Conservation (phyloP, 345 rosid species). For the Melaleuca alternifolia region DNA sequence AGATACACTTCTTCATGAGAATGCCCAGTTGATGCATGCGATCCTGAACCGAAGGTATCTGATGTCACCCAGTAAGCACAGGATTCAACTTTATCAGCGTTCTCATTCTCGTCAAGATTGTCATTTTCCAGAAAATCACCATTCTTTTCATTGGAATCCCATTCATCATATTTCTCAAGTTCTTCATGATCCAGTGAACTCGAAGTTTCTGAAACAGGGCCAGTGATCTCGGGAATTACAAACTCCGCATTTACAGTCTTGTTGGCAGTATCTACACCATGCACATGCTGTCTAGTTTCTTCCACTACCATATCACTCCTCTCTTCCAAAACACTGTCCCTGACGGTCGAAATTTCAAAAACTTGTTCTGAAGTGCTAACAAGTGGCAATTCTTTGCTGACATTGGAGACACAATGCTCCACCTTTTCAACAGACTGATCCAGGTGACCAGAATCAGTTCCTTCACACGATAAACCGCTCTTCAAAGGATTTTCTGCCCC, state of each 20-base stretch:
- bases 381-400: not conserved
- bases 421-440: not conserved
- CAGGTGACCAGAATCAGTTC: not conserved
- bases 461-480: not conserved
- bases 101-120: slow-evolving; percentile 18
- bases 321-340: not conserved
- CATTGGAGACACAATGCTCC: slow-evolving; percentile 1
- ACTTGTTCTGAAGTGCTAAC: slow-evolving; percentile 4
- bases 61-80: slow-evolving; percentile 18
- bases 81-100: slow-evolving; percentile 4
- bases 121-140: slow-evolving; percentile 9
- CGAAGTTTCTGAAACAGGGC: not conserved
- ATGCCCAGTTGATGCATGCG: slow-evolving; percentile 16
- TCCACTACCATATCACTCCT: slow-evolving; percentile 13
- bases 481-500: slow-evolving; percentile 2
- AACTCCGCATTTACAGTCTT: not conserved
- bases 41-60: slow-evolving; percentile 12
- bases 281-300: not conserved
- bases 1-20: slow-evolving; percentile 17
- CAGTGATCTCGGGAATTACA: not conserved
- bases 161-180: not conserved
- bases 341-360: slow-evolving; percentile 4
- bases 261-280: not conserved
- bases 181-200: not conserved
- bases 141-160: slow-evolving; percentile 18